Conservation (phyloP, 1,139 yeast genomes). For the Sugiyamaella xylanicola region DNA sequence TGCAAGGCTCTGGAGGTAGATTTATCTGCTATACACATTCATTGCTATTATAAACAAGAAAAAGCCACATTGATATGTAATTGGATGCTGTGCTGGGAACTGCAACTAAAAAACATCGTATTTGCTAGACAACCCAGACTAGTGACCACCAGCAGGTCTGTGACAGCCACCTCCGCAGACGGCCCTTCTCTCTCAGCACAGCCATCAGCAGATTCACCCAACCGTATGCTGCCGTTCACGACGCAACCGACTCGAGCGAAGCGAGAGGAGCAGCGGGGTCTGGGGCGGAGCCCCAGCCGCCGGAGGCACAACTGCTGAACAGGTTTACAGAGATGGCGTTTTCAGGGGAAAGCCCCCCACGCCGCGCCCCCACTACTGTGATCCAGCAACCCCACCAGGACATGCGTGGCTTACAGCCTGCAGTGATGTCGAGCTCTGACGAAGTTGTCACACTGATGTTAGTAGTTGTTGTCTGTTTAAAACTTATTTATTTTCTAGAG, state of each 20-base stretch:
- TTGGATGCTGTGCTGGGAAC: too few relatives aligned
- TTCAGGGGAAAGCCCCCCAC: conserved; percentile 1
- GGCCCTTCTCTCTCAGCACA: neutral
- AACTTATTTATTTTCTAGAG: neutral
- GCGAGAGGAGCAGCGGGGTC: neutral
- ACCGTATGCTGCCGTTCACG: neutral
- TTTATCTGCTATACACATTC: too few relatives aligned
- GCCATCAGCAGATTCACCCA: too few relatives aligned
- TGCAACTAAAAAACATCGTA: too few relatives aligned
- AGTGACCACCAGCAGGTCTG: too few relatives aligned
- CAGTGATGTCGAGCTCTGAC: neutral
- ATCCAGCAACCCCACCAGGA: neutral
- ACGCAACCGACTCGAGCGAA: neutral
- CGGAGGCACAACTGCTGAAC: neutral
- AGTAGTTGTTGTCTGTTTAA: neutral
- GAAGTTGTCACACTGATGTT: neutral
- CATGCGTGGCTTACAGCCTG: neutral
- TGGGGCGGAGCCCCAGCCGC: neutral
- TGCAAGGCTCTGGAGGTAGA: too few relatives aligned
- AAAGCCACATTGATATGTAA: too few relatives aligned
- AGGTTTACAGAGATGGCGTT: neutral
- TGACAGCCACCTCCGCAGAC: too few relatives aligned
- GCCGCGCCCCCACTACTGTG: neutral
- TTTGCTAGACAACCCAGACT: too few relatives aligned
- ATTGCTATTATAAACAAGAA: too few relatives aligned